Evolutionary conservation across 1,284 basidiomycete genomes (phyloP).

Genomic region (Amylostereum areolatum): DNA sequence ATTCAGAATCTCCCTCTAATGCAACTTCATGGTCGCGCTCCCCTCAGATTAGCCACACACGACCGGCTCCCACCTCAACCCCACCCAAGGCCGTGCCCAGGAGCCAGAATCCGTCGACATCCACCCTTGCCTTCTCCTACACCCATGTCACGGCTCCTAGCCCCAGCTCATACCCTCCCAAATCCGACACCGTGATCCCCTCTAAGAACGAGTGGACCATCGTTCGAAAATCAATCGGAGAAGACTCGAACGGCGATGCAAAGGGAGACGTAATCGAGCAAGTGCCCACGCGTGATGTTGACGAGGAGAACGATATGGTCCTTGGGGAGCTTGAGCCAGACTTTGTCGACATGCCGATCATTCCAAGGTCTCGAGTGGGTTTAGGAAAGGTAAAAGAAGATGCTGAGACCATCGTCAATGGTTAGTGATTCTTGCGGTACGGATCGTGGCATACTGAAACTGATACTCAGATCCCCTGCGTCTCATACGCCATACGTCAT

Average conservation of each 20-base stretch:
- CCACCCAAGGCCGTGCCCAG: conserved; percentile 56
- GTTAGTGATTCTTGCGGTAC: conserved; percentile 30
- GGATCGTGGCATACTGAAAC: conserved; percentile 14
- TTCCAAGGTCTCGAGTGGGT: conserved; percentile 33
- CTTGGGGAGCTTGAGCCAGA: conserved; percentile 67
- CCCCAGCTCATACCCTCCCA: conserved; percentile 69
- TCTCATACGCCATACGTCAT: conserved; percentile 40
- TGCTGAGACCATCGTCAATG: conserved; percentile 65
- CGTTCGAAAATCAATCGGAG: conserved; percentile 45
- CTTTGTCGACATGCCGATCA: conserved; percentile 29
- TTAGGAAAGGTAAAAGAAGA: conserved; percentile 55
- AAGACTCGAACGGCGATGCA: conserved; percentile 20
- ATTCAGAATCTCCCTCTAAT: conserved; percentile 63
- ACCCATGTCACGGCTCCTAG: conserved; percentile 75
- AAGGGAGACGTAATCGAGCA: conserved; percentile 21
- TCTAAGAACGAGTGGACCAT: conserved; percentile 69
- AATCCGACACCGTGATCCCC: conserved; percentile 31
- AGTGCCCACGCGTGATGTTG: conserved; percentile 29
- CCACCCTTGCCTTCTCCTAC: conserved; percentile 73
- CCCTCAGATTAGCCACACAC: conserved; percentile 23
- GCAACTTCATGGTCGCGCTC: conserved; percentile 41
- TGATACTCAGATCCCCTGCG: conserved; percentile 54
- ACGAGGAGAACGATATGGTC: conserved; percentile 69
- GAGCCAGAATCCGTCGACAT: conserved; percentile 46
- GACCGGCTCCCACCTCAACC: conserved; percentile 30